Percentiles rank a stretch among this genome's conserved stretches.
phyloP scores from a whole-genome alignment of 768 basidiomycete species.

The Cystoderma amianthinum region DNA sequence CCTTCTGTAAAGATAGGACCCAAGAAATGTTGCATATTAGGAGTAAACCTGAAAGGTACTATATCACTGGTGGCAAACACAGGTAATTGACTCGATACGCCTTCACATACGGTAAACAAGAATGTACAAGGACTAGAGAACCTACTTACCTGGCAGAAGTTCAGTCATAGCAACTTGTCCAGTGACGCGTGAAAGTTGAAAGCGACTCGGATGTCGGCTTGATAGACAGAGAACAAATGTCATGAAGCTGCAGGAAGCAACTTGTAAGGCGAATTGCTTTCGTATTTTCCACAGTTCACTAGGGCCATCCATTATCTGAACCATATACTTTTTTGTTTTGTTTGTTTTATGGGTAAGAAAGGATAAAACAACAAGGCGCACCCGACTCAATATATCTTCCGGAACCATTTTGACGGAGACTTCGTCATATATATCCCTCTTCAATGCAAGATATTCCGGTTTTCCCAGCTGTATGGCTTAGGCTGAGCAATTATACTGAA shows the following conservation, averaged over 20 bases:
- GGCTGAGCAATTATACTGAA: constrained; percentile 2
- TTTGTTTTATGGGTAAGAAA: constrained; percentile 1
- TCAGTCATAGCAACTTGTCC: constrained; percentile 93
- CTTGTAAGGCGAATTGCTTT: constrained; percentile 90
- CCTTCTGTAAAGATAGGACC: constrained; percentile 89
- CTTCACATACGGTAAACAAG: constrained; percentile 14
- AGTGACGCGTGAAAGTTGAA: constrained; percentile 84
- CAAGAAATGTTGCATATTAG: constrained; percentile 91
- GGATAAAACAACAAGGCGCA: constrained; percentile 27
- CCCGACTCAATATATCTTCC: constrained; percentile 78
- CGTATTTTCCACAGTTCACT: constrained; percentile 94
- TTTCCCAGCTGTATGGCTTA: constrained; percentile 41
- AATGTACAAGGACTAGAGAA: background rate
- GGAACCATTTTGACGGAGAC: constrained; percentile 83
- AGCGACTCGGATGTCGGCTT: constrained; percentile 76
- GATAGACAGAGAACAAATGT: constrained; percentile 83
- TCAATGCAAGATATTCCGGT: constrained; percentile 60
- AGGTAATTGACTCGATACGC: constrained; percentile 36
- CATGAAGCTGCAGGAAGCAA: constrained; percentile 87
- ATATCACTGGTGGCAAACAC: constrained; percentile 76
- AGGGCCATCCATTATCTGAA: constrained; percentile 74
- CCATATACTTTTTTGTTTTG: constrained; percentile 70
- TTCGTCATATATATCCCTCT: constrained; percentile 87
- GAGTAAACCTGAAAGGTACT: constrained; percentile 96
- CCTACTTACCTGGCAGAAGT: constrained; percentile 65